Conservation (phyloP, 768 basidiomycete species). For the Russula lepida region DNA sequence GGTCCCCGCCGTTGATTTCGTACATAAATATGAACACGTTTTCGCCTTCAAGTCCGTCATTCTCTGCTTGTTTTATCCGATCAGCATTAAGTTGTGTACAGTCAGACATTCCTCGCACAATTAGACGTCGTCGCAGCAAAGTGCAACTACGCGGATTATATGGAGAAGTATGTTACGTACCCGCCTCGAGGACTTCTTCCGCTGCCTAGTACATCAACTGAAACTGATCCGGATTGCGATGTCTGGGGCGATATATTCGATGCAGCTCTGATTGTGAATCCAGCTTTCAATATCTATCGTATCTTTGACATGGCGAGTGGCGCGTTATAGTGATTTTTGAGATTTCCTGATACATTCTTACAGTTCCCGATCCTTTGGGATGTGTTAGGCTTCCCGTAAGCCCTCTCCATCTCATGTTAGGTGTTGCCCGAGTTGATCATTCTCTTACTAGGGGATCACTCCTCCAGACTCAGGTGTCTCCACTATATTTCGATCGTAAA, state of each 20-base stretch:
- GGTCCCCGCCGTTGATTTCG: slow-evolving; percentile 67
- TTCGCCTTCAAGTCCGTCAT: slow-evolving; percentile 61
- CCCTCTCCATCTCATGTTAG: background rate
- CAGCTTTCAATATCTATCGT: slow-evolving; percentile 70
- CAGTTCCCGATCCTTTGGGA: slow-evolving; percentile 66
- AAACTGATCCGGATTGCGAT: slow-evolving; percentile 46
- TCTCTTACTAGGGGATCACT: background rate
- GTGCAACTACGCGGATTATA: slow-evolving; percentile 60
- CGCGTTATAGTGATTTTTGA: background rate
- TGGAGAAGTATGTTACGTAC: slow-evolving; percentile 53
- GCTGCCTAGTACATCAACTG: slow-evolving; percentile 48
- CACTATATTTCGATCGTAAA: background rate
- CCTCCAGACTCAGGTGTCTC: background rate
- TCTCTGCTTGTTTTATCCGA: background rate
- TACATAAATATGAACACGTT: slow-evolving; percentile 60
- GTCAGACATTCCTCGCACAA: slow-evolving; percentile 52
- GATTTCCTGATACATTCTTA: background rate
- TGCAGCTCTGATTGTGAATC: slow-evolving; percentile 54
- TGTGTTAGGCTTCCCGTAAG: slow-evolving; percentile 31
- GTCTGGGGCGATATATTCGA: slow-evolving; percentile 60
- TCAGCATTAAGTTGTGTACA: slow-evolving; percentile 22
- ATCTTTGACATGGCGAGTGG: slow-evolving; percentile 56
- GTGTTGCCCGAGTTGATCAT: background rate
- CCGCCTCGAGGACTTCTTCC: slow-evolving; percentile 60
- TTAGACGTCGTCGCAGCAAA: slow-evolving; percentile 42